Evolutionary conservation across 371 early-diverging fungal species (phyloP).

Genomic region (Mortierella sp.): DNA sequence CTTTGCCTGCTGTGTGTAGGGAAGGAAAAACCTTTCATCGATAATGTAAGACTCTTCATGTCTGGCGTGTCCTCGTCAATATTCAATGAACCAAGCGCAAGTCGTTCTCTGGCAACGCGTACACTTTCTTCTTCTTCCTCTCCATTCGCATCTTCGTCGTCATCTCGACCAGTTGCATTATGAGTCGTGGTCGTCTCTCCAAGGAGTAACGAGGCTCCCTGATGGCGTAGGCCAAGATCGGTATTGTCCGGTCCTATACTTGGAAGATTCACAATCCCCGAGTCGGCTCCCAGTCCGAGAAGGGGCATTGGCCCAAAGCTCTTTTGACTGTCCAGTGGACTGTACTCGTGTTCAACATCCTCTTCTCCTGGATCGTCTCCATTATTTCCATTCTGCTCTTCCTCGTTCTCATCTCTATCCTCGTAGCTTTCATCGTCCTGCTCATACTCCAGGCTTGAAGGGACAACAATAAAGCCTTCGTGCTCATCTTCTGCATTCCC

Average conservation of each 20-base stretch:
- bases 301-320: too few relatives aligned
- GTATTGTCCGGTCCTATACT: too few relatives aligned
- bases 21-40: too few relatives aligned
- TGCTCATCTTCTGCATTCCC: slow-evolving; percentile 26
- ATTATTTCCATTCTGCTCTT: not conserved
- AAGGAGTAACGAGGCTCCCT: too few relatives aligned
- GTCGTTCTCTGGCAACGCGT: slow-evolving; percentile 31
- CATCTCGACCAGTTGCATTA: not conserved
- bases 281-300: too few relatives aligned
- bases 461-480: slow-evolving; percentile 43
- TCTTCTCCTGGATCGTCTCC: slow-evolving; percentile 15
- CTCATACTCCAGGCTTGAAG: slow-evolving; percentile 29
- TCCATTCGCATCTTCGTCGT: slow-evolving; percentile 11
- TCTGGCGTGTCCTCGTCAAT: slow-evolving; percentile 49
- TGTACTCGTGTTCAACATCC: slow-evolving; percentile 10
- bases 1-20: too few relatives aligned
- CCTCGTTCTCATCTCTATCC: slow-evolving; percentile 9
- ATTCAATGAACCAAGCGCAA: slow-evolving; percentile 41
- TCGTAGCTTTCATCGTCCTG: slow-evolving; percentile 23
- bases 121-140: slow-evolving; percentile 47
- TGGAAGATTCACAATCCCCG: too few relatives aligned
- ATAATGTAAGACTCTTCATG: not conserved
- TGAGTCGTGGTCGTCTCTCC: too few relatives aligned
- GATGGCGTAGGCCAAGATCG: too few relatives aligned
- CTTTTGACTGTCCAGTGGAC: not conserved